Conservation (phyloP, 805 yeast species). For the Candida germanica region DNA sequence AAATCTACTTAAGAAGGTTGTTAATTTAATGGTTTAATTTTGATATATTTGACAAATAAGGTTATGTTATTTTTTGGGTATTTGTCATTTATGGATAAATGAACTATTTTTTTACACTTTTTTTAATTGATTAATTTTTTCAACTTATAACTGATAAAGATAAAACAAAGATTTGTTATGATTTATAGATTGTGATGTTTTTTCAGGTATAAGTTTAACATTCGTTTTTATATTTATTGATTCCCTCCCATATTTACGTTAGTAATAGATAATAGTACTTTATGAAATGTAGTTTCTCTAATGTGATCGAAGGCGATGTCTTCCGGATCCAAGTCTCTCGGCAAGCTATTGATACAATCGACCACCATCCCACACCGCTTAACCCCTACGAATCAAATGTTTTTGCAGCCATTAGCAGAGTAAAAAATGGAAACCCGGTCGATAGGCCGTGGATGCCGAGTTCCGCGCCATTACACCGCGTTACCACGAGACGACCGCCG, state of each 20-base stretch:
- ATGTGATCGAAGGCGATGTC: too few species aligned
- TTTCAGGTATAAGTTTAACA: not conserved
- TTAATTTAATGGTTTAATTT: not conserved
- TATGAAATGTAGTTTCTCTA: too few species aligned
- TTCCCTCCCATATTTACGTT: conserved; percentile 10
- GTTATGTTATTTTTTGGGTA: not conserved
- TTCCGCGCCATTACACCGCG: too few species aligned
- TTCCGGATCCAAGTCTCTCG: too few species aligned
- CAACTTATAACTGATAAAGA: not conserved
- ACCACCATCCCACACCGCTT: too few species aligned
- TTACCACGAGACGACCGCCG: too few species aligned
- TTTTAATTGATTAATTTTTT: not conserved
- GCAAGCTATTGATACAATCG: too few species aligned
- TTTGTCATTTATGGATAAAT: not conserved
- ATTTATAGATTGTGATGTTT: conserved; percentile 1
- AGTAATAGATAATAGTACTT: conserved; percentile 13
- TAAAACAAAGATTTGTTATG: not conserved
- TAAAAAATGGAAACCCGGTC: too few species aligned
- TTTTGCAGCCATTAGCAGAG: too few species aligned
- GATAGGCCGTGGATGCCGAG: too few species aligned
- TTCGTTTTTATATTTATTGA: conserved; percentile 11
- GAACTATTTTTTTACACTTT: not conserved
- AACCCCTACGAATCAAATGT: too few species aligned
- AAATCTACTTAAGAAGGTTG: conserved; percentile 53
- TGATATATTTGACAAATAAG: not conserved